phyloP scores from a whole-genome alignment of 345 rosid genomes.

The Gossypium thurberi region DNA sequence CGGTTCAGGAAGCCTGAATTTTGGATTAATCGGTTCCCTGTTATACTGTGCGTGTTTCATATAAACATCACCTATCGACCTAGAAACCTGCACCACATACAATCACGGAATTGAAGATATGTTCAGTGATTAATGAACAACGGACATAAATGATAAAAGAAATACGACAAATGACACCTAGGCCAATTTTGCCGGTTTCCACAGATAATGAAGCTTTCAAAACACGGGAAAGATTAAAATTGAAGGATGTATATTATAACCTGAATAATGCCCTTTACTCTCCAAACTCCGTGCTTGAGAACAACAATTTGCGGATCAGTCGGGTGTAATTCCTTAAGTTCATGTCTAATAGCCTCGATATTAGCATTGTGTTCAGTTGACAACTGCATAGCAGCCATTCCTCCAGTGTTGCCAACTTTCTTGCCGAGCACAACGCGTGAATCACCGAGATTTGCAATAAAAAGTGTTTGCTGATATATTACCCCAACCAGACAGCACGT shows the following conservation, averaged over 20 bases:
- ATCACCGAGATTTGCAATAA: conserved; percentile 83
- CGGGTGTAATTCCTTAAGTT: conserved; percentile 74
- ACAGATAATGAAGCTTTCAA: not conserved
- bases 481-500: conserved; percentile 87
- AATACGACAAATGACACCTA: not conserved
- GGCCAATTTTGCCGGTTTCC: not conserved
- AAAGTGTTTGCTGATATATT: conserved; percentile 63
- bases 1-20: conserved; percentile 80
- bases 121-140: not conserved
- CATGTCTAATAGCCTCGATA: conserved; percentile 66
- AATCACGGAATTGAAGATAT: conserved; percentile 6
- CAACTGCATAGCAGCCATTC: conserved; percentile 63
- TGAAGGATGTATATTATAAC: conserved; percentile 22
- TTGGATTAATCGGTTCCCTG: conserved; percentile 50
- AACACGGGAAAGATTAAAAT: not conserved
- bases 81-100: conserved; percentile 59
- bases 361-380: conserved; percentile 89
- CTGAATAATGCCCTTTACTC: conserved; percentile 95
- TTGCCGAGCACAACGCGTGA: conserved; percentile 78
- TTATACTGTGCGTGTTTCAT: conserved; percentile 65
- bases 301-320: conserved; percentile 82
- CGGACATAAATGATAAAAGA: not conserved
- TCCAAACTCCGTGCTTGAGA: conserved; percentile 85
- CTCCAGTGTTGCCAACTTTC: conserved; percentile 71
- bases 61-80: conserved; percentile 80